These are phyloP conservation scores for Lactarius akahatsu DNA, from an alignment of 768 basidiomycete genomes.

Conservation along the genomic window DNA sequence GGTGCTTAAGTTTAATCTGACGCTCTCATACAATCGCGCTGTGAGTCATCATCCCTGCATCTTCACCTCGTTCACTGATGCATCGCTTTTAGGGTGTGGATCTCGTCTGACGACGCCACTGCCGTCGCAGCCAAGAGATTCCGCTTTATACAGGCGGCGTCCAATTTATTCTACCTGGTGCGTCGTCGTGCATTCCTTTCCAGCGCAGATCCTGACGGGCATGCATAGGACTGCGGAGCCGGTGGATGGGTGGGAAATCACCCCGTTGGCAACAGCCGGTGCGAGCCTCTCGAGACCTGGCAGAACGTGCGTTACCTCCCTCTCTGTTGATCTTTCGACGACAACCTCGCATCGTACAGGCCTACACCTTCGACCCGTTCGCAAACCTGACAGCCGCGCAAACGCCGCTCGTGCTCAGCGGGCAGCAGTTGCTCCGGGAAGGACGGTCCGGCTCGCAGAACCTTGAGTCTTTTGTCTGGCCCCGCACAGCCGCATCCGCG, in stretches of 20 bases:
- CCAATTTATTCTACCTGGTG: conserved; percentile 76
- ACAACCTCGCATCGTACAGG: conserved; percentile 36
- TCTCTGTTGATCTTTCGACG: not conserved
- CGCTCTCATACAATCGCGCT: conserved; percentile 16
- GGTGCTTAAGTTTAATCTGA: not conserved
- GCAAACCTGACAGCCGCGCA: conserved; percentile 50
- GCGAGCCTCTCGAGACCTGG: conserved; percentile 52
- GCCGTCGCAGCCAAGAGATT: conserved; percentile 60
- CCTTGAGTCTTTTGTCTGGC: conserved; percentile 70
- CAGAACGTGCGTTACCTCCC: conserved; percentile 48
- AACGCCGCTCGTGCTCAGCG: conserved; percentile 62
- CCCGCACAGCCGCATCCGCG: conserved; percentile 65
- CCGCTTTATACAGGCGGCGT: conserved; percentile 64
- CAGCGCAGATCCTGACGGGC: not conserved
- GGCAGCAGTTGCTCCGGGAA: conserved; percentile 58
- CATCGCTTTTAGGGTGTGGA: conserved; percentile 57
- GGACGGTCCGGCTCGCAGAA: conserved; percentile 69
- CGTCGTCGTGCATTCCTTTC: conserved; percentile 17
- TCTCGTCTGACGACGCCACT: conserved; percentile 57
- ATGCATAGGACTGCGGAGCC: conserved; percentile 58
- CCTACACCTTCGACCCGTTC: conserved; percentile 72
- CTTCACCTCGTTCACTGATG: not conserved
- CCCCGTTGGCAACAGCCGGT: conserved; percentile 58
- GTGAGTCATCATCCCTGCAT: not conserved
- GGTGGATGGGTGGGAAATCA: conserved; percentile 67